Percentiles rank a stretch among this genome's conserved stretches.
These are phyloP conservation scores for Chlorophyllum brunneum DNA, from an alignment of 768 basidiomycete species.

Conservation along the genomic window DNA sequence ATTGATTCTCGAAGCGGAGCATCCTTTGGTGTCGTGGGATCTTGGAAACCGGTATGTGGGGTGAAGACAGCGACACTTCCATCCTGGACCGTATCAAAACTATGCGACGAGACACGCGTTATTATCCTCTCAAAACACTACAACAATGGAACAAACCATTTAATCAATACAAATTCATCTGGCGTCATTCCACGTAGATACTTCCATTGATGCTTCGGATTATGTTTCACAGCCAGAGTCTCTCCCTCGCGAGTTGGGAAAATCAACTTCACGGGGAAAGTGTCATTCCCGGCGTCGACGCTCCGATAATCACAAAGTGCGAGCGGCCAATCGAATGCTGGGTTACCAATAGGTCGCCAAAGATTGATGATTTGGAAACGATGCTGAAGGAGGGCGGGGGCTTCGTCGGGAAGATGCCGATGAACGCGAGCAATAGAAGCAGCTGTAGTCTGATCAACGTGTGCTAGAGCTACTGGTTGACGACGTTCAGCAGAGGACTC, in stretches of 20 bases:
- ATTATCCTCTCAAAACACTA: background rate
- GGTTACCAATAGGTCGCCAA: conserved; percentile 39
- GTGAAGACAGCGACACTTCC: conserved; percentile 51
- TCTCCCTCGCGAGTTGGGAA: conserved; percentile 51
- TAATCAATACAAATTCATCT: conserved; percentile 48
- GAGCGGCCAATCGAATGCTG: conserved; percentile 36
- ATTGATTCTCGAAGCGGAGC: conserved; percentile 53
- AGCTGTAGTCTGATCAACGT: conserved; percentile 36
- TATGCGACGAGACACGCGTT: background rate
- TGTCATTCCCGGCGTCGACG: conserved; percentile 36
- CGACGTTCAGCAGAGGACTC: conserved; percentile 14
- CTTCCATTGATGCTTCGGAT: conserved; percentile 47
- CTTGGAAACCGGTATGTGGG: conserved; percentile 58
- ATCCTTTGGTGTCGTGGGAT: conserved; percentile 46
- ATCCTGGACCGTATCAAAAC: conserved; percentile 30
- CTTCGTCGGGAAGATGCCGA: conserved; percentile 34
- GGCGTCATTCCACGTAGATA: conserved; percentile 42
- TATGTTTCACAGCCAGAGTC: conserved; percentile 41
- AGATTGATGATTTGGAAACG: conserved; percentile 46
- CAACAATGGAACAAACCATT: conserved; percentile 35
- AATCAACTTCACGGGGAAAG: conserved; percentile 38
- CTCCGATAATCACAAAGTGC: conserved; percentile 37
- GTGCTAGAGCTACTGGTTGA: conserved; percentile 23
- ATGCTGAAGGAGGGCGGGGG: conserved; percentile 28
- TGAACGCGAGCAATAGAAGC: conserved; percentile 32